Evolutionary conservation across 2,329 filamentous ascomycete species (phyloP).

Genomic region (Graphilbum sp.): DNA sequence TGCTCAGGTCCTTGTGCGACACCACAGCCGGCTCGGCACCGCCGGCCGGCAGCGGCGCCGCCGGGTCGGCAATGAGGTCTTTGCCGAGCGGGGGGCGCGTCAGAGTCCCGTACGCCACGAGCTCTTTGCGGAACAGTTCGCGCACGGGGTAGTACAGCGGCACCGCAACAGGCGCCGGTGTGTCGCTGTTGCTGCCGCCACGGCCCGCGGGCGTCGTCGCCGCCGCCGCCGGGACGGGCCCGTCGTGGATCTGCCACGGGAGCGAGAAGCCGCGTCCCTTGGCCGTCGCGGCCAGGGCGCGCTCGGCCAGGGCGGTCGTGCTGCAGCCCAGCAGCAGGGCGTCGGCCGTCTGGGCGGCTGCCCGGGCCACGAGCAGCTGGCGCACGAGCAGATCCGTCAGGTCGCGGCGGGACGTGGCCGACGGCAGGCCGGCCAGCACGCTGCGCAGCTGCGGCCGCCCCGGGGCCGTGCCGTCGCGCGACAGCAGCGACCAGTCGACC

Average conservation of each 20-base stretch:
- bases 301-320: conserved; percentile 74
- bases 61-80: conserved; percentile 15
- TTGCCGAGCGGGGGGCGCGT: conserved; percentile 31
- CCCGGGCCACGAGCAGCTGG: conserved; percentile 52
- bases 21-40: conserved; percentile 22
- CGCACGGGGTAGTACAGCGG: conserved; percentile 62
- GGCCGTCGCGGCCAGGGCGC: conserved; percentile 72
- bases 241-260: conserved; percentile 70
- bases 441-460: conserved; percentile 28
- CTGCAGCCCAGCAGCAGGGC: conserved; percentile 70
- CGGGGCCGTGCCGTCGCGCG: too few species aligned
- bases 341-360: conserved; percentile 42
- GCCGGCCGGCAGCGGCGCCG: conserved; percentile 18
- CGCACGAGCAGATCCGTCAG: conserved; percentile 53
- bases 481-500: conserved; percentile 38
- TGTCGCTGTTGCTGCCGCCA: neutral
- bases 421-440: conserved; percentile 46
- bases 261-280: conserved; percentile 78
- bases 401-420: conserved; percentile 62
- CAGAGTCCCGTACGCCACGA: conserved; percentile 47
- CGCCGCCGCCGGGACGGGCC: conserved; percentile 19
- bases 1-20: conserved; percentile 63
- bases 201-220: neutral
- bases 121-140: conserved; percentile 71
- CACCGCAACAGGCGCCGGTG: conserved; percentile 8